Percentiles rank a stretch among this genome's conserved stretches.
Conservation (phyloP, 2,329 filamentous ascomycete genomes). For the Fusarium denticulatum region DNA sequence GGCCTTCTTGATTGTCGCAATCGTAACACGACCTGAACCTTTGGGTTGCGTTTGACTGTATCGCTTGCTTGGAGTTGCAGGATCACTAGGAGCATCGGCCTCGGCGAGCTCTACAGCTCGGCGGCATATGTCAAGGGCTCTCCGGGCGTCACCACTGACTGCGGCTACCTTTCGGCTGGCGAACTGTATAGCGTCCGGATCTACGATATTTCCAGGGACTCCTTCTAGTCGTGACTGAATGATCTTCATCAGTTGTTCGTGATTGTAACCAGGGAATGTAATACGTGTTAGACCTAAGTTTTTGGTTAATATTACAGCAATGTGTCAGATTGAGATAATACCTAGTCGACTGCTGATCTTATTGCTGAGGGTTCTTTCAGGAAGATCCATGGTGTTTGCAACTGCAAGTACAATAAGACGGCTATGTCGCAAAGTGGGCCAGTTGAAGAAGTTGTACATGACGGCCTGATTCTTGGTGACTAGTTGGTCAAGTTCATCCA, state of each 20-base stretch:
- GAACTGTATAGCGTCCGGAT: conserved; percentile 93
- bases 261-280: conserved; percentile 96
- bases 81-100: conserved; percentile 64
- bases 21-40: conserved; percentile 75
- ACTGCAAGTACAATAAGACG: conserved; percentile 95
- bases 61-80: conserved; percentile 71
- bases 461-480: conserved; percentile 99
- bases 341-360: conserved; percentile 93
- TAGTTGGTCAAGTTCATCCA: conserved; percentile 98
- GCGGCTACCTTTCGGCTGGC: conserved; percentile 96
- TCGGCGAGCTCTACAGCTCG: conserved; percentile 96
- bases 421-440: conserved; percentile 91
- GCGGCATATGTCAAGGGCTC: conserved; percentile 93
- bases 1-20: conserved; percentile 90
- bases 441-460: conserved; percentile 99
- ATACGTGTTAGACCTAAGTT: conserved; percentile 80
- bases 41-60: conserved; percentile 42
- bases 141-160: conserved; percentile 91
- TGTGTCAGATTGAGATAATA: conserved; percentile 41
- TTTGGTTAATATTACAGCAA: neutral
- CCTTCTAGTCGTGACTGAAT: conserved; percentile 93
- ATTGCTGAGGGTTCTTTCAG: conserved; percentile 94
- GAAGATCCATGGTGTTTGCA: conserved; percentile 98
- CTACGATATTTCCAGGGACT: conserved; percentile 88
- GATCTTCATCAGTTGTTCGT: conserved; percentile 96